phyloP scores from a whole-genome alignment of 2,329 filamentous ascomycete species.

The Coleophoma cylindrospora region DNA sequence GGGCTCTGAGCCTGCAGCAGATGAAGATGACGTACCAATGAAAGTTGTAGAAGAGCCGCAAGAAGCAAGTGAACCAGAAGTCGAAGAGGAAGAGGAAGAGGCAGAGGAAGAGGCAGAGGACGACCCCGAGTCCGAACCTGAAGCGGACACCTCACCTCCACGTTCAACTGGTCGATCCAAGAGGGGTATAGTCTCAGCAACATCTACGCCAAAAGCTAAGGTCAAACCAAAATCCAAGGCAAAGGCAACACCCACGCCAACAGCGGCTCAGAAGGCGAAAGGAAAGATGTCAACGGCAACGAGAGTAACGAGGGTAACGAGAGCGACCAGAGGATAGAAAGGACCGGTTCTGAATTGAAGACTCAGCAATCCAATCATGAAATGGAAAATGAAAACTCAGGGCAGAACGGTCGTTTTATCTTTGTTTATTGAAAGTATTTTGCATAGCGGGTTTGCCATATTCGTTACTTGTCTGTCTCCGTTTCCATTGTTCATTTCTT shows the following conservation, averaged over 20 bases:
- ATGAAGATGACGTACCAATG: constrained; percentile 15
- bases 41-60: constrained; percentile 11
- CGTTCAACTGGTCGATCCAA: constrained; percentile 8
- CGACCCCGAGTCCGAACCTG: neutral
- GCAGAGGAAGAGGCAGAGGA: constrained; percentile 3
- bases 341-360: neutral
- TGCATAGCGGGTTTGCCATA: too few species aligned
- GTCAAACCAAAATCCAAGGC: constrained; percentile 8
- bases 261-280: neutral
- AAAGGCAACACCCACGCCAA: constrained; percentile 1
- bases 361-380: neutral
- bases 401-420: too few species aligned
- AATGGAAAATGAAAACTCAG: too few species aligned
- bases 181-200: neutral
- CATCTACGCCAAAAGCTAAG: constrained; percentile 5
- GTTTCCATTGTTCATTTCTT: too few species aligned
- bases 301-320: neutral
- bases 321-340: neutral
- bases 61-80: constrained; percentile 5
- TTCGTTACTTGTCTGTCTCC: too few species aligned
- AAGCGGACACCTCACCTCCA: constrained; percentile 6
- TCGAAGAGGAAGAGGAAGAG: constrained; percentile 5
- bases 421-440: too few species aligned
- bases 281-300: neutral
- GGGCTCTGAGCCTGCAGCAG: constrained; percentile 21